These are phyloP conservation scores for Penicillium robsamsonii DNA, from an alignment of 495 filamentous ascomycete species.

Conservation along the genomic window DNA sequence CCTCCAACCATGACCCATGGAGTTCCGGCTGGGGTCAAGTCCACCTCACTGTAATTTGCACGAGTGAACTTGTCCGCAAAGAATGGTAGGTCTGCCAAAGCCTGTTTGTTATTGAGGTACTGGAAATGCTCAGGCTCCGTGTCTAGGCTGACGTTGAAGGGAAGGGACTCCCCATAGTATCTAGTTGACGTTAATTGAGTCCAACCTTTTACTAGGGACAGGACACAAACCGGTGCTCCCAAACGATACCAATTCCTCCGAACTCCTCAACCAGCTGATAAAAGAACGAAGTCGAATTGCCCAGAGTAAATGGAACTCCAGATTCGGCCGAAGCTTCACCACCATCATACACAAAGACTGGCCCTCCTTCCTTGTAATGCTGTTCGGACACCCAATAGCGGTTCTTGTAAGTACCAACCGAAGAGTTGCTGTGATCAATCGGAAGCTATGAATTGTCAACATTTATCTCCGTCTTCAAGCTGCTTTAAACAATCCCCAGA, in stretches of 20 bases:
- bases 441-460: conserved; percentile 36
- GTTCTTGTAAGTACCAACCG: conserved; percentile 49
- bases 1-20: conserved; percentile 62
- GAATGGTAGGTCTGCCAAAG: conserved; percentile 51
- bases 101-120: conserved; percentile 51
- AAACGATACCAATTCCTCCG: conserved; percentile 53
- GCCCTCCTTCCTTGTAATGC: conserved; percentile 50
- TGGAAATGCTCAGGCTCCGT: conserved; percentile 49
- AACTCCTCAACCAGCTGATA: conserved; percentile 44
- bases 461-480: background rate
- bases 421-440: conserved; percentile 43
- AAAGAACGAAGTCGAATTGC: conserved; percentile 43
- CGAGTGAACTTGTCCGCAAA: conserved; percentile 52
- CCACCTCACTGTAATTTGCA: conserved; percentile 27
- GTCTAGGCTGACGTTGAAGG: conserved; percentile 41
- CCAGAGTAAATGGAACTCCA: conserved; percentile 26
- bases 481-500: background rate
- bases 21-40: conserved; percentile 45
- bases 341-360: conserved; percentile 53
- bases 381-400: conserved; percentile 54
- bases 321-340: conserved; percentile 45
- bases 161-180: conserved; percentile 53
- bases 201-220: background rate
- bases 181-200: conserved; percentile 22
- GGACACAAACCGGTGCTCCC: conserved; percentile 54